Base-by-base conservation (phyloP, 2,329 filamentous ascomycete species). In the Acarospora socialis region DNA sequence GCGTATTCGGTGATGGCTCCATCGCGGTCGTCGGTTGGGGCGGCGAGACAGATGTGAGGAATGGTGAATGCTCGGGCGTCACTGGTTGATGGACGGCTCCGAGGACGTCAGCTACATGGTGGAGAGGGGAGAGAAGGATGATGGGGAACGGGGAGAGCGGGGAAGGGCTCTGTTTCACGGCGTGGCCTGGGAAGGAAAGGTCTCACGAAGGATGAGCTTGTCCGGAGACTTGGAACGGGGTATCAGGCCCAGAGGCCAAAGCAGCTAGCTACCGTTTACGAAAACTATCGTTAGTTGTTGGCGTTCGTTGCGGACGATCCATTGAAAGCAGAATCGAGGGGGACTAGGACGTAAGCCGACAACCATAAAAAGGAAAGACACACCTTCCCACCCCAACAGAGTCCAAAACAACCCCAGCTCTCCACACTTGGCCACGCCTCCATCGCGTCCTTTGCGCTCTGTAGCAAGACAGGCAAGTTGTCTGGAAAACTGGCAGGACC, bases 351-450 rank as follows among this genome's bases (percentile, higher is more conserved):
- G 5, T 12, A 14, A 32, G n/a, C 19, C 14, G 30, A 65, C 59
- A 12, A 38, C 9, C 17, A 14, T 3, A 16, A 30, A 34, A 33
- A 24, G 5, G 19, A 12, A 4, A 38, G 34, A 13, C 66, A 63
- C 6, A 78, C 68, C 57, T 81, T 81, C 43, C 73, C 76, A 41
- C 77, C 77, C 75, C 74, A 81, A 60, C 77, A 81, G 53, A 66
- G 69, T 54, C 76, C 76, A 25, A 77, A 43, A 30, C 72, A 57
- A n/a, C 57, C 74, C 62, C 70, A 73, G 31, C 63, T 67, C 48
- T 65, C 61, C 41, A 80, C 62, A 14, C 54, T 53, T 0, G 69
- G 60, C 48, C 70, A 66, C 46, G 65, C 60, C 3, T 55, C 59
- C 46, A 63, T 56, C 22, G 69, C 55, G 10, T 66, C 65, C 43